Evolutionary conservation across 345 rosid genomes (phyloP).

Genomic region (Aethionema arabicum): DNA sequence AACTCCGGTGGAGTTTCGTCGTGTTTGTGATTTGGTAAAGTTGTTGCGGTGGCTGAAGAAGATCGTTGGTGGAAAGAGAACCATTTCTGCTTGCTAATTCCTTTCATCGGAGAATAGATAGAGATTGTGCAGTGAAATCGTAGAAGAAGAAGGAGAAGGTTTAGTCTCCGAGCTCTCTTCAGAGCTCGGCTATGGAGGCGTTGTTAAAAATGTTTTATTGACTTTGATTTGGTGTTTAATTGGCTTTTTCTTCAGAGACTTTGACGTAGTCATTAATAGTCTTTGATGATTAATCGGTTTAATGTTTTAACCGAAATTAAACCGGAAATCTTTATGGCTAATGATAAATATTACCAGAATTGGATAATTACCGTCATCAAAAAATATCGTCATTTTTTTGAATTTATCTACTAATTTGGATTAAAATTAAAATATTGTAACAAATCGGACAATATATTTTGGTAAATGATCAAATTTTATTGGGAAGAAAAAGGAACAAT

Average conservation of each 20-base stretch:
- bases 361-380: no score
- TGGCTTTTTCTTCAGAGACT: neutral
- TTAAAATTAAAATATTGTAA: no score
- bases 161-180: constrained; percentile 2
- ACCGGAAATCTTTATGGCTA: no score
- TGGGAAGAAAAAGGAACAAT: no score
- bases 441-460: no score
- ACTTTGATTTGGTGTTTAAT: neutral
- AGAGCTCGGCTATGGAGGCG: constrained; percentile 3
- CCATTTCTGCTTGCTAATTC: constrained; percentile 62
- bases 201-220: no score
- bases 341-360: no score
- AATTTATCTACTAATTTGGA: no score
- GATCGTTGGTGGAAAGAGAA: constrained; percentile 54
- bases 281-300: constrained; percentile 20
- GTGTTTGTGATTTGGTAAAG: constrained; percentile 36
- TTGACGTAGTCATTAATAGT: constrained; percentile 15
- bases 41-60: constrained; percentile 29
- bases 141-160: neutral
- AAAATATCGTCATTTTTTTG: no score
- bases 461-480: no score
- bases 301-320: no score
- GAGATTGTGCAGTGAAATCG: neutral
- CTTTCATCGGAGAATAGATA: constrained; percentile 41
- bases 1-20: constrained; percentile 64